Percentiles rank a stretch among this genome's conserved stretches.
phyloP scores from a whole-genome alignment of 768 basidiomycete genomes.

The Jaapia argillacea region DNA sequence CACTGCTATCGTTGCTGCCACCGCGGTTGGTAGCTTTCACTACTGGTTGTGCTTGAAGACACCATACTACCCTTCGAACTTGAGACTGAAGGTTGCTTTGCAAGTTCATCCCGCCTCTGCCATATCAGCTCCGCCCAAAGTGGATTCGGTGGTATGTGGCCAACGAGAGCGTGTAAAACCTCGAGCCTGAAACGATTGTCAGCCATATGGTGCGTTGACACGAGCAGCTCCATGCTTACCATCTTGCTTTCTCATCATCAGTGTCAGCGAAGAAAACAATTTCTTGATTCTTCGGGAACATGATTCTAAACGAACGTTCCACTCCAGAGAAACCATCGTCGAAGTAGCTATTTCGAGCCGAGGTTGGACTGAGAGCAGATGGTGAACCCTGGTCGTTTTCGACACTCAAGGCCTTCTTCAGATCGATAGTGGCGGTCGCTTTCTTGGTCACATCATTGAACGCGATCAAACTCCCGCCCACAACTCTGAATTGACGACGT shows the following conservation, averaged over 20 bases:
- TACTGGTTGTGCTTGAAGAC: no score
- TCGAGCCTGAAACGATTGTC: slow-evolving; percentile 52
- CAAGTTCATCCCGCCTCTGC: slow-evolving; percentile 58
- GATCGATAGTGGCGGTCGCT: slow-evolving; percentile 81
- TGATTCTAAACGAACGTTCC: slow-evolving; percentile 76
- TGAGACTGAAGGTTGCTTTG: no score
- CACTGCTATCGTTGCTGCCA: no score
- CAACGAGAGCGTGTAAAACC: slow-evolving; percentile 74
- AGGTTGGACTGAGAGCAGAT: slow-evolving; percentile 37
- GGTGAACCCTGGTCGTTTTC: slow-evolving; percentile 65
- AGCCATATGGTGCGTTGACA: neutral
- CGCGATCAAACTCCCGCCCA: slow-evolving; percentile 79
- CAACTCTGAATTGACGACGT: slow-evolving; percentile 73
- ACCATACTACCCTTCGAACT: no score
- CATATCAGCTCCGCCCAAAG: slow-evolving; percentile 89
- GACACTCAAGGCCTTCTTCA: slow-evolving; percentile 71
- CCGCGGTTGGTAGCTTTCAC: no score
- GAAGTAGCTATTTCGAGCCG: slow-evolving; percentile 27
- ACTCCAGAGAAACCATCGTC: slow-evolving; percentile 59
- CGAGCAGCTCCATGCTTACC: slow-evolving; percentile 44
- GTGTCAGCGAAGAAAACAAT: slow-evolving; percentile 90
- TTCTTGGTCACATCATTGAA: slow-evolving; percentile 92
- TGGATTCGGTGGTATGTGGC: slow-evolving; percentile 85
- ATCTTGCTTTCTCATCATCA: slow-evolving; percentile 77
- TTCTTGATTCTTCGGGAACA: slow-evolving; percentile 68